Percentiles rank a stretch among this genome's conserved stretches.
Evolutionary conservation across 331 rosid species (phyloP).

Genomic region (Acacia pycnantha): DNA sequence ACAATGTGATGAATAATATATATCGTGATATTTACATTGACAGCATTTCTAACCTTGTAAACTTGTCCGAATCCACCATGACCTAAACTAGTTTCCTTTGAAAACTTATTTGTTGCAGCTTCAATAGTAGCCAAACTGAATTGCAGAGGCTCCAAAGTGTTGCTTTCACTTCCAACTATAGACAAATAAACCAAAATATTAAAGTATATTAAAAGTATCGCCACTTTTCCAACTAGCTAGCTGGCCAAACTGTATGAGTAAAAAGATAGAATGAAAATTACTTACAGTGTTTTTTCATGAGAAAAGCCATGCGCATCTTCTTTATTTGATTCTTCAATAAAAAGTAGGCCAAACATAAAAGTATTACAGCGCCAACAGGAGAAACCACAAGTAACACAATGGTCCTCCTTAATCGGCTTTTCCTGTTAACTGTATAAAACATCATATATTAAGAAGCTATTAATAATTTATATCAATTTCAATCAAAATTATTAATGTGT

Average conservation of each 20-base stretch:
- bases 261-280: background rate
- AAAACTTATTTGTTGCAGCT: slow-evolving; percentile 32
- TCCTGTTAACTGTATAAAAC: background rate
- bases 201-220: background rate
- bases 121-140: slow-evolving; percentile 16
- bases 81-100: slow-evolving; percentile 13
- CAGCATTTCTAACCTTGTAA: background rate
- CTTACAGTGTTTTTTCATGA: background rate
- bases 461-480: too few relatives aligned
- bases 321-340: background rate
- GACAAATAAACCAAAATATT: background rate
- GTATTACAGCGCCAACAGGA: background rate
- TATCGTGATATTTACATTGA: too few relatives aligned
- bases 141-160: slow-evolving; percentile 29
- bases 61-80: slow-evolving; percentile 37
- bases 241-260: background rate
- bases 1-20: too few relatives aligned
- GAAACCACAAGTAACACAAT: background rate
- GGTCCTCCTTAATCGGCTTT: background rate
- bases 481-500: too few relatives aligned
- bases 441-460: background rate
- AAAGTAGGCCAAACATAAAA: background rate
- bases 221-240: background rate
- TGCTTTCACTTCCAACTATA: slow-evolving; percentile 18
- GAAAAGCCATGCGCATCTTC: background rate